Evolutionary conservation across 495 filamentous ascomycete species (phyloP).

Genomic region (Penicillium crystallinum): DNA sequence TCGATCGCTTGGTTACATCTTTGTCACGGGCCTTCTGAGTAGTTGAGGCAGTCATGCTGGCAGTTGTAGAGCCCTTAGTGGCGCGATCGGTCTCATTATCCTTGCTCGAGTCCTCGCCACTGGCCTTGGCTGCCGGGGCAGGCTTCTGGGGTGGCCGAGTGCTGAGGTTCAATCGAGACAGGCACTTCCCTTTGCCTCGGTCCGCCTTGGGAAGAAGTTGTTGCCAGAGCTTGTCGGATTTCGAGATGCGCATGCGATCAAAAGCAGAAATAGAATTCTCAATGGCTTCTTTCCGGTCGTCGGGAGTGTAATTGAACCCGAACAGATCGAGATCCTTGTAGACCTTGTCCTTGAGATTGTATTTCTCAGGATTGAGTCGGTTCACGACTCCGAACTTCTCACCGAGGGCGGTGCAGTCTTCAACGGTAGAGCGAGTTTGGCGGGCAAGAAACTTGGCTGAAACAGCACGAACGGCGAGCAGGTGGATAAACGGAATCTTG

Average conservation of each 20-base stretch:
- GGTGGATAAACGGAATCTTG: constrained; percentile 61
- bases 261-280: constrained; percentile 78
- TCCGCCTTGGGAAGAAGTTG: constrained; percentile 67
- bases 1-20: constrained; percentile 55
- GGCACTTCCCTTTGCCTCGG: constrained; percentile 70
- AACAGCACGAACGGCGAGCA: constrained; percentile 60
- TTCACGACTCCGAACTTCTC: constrained; percentile 55
- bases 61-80: constrained; percentile 46
- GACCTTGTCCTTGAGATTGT: constrained; percentile 59
- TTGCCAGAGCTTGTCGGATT: constrained; percentile 75
- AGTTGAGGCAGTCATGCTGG: constrained; percentile 48
- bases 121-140: constrained; percentile 50
- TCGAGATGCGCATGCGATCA: constrained; percentile 70
- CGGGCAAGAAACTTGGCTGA: constrained; percentile 53
- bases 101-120: constrained; percentile 48
- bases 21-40: constrained; percentile 61
- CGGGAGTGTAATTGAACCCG: constrained; percentile 62
- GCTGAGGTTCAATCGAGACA: constrained; percentile 67
- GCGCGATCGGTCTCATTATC: constrained; percentile 50
- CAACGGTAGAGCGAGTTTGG: constrained; percentile 49
- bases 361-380: constrained; percentile 57
- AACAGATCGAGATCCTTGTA: constrained; percentile 84
- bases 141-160: constrained; percentile 51
- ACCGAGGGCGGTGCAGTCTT: constrained; percentile 52
- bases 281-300: constrained; percentile 71